Conservation (phyloP, 2,329 filamentous ascomycete genomes). For the Stylonectria norvegica region DNA sequence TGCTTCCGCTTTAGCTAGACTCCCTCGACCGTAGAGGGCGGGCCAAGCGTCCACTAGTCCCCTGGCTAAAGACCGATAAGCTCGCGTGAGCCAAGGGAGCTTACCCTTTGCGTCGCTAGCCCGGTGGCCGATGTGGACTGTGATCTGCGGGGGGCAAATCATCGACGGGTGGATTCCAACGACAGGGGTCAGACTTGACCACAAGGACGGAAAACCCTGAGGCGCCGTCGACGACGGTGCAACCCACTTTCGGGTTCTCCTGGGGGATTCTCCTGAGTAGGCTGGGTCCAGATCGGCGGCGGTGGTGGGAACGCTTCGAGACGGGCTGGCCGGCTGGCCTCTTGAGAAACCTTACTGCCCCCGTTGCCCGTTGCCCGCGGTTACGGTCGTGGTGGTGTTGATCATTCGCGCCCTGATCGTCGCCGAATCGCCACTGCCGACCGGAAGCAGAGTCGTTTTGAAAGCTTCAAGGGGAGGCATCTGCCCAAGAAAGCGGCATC, state of each 20-base stretch:
- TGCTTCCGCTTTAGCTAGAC: conserved; percentile 5
- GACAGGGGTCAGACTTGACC: conserved; percentile 15
- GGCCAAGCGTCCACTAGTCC: conserved; percentile 21
- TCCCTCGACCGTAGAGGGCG: conserved; percentile 11
- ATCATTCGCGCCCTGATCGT: too few relatives aligned
- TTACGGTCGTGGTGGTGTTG: too few relatives aligned
- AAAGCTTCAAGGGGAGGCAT: too few relatives aligned
- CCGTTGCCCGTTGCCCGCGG: too few relatives aligned
- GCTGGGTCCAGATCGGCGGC: conserved; percentile 19
- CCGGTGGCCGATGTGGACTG: too few relatives aligned
- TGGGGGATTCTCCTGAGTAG: too few relatives aligned
- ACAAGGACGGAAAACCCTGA: conserved; percentile 25
- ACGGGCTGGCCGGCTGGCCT: too few relatives aligned
- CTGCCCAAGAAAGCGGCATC: too few relatives aligned
- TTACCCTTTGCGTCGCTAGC: too few relatives aligned
- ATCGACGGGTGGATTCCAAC: conserved; percentile 23
- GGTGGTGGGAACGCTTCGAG: conserved; percentile 17
- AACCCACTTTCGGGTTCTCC: conserved; percentile 24
- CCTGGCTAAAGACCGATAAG: conserved; percentile 27
- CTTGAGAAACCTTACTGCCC: too few relatives aligned
- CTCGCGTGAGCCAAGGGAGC: conserved; percentile 14
- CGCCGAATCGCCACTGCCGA: too few relatives aligned
- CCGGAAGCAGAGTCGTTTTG: too few relatives aligned
- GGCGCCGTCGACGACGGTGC: conserved; percentile 16
- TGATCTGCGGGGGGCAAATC: conserved; percentile 19